Evolutionary conservation across 768 basidiomycete genomes (phyloP).

Genomic region (Trametes gibbosa): DNA sequence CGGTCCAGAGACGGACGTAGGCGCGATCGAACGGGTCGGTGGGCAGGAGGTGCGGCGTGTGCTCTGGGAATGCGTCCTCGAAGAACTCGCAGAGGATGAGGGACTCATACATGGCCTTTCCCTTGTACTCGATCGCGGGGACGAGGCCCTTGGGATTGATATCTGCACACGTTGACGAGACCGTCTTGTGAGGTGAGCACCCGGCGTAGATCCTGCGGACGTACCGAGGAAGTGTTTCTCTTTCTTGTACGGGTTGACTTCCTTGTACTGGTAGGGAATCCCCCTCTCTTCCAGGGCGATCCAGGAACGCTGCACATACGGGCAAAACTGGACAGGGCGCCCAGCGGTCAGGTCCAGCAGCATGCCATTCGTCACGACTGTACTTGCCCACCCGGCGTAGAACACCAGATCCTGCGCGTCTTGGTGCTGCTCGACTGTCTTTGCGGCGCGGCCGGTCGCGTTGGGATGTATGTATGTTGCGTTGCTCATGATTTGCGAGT

Average conservation of each 20-base stretch:
- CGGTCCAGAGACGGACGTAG: constrained; percentile 53
- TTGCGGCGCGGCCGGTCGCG: constrained; percentile 54
- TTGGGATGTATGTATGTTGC: constrained; percentile 48
- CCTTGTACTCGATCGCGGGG: constrained; percentile 51
- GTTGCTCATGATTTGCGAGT: constrained; percentile 28
- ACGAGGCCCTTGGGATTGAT: constrained; percentile 74
- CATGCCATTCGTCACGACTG: not conserved
- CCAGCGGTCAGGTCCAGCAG: not conserved
- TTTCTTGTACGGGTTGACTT: constrained; percentile 72
- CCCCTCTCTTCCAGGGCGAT: constrained; percentile 64
- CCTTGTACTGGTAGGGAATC: constrained; percentile 65
- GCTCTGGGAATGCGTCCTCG: constrained; percentile 53
- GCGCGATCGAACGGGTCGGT: constrained; percentile 51
- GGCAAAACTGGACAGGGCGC: constrained; percentile 4
- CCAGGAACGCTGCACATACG: constrained; percentile 53
- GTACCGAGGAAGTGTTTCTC: constrained; percentile 52
- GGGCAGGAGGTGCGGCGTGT: constrained; percentile 50
- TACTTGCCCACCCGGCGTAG: constrained; percentile 56
- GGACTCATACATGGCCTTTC: constrained; percentile 60
- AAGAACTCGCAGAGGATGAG: constrained; percentile 64
- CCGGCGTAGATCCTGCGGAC: constrained; percentile 28
- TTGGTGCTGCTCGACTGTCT: constrained; percentile 51
- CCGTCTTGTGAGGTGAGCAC: constrained; percentile 24
- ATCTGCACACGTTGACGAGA: constrained; percentile 25
- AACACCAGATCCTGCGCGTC: constrained; percentile 54